Percentiles rank a stretch among this genome's conserved stretches.
Conservation (phyloP, 164 flowering plant genomes). For the Houttuynia cordata region DNA sequence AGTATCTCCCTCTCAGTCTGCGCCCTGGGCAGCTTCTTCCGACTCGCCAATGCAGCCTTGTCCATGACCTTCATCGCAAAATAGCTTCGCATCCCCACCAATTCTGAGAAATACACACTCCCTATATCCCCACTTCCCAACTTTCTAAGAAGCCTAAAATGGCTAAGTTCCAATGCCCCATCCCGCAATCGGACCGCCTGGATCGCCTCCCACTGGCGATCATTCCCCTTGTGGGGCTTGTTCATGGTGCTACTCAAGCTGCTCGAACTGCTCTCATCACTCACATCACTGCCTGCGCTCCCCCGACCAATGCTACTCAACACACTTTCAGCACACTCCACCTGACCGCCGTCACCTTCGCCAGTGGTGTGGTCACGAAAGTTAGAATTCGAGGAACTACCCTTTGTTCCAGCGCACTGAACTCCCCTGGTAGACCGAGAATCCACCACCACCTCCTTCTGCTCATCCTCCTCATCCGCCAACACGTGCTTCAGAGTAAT, state of each 20-base stretch:
- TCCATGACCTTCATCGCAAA: slow-evolving; percentile 94
- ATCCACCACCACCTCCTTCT: not conserved
- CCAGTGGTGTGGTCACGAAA: slow-evolving; percentile 41
- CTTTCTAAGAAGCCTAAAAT: slow-evolving; percentile 49
- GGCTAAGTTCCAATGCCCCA: slow-evolving; percentile 45
- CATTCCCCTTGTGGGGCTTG: slow-evolving; percentile 78
- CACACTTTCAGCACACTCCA: slow-evolving; percentile 44
- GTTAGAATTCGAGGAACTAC: slow-evolving; percentile 50
- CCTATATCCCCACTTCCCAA: slow-evolving; percentile 89
- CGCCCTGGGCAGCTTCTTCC: slow-evolving; percentile 79
- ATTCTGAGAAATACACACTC: slow-evolving; percentile 60
- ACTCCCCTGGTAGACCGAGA: slow-evolving; percentile 9
- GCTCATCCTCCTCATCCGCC: not conserved
- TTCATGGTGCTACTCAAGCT: slow-evolving; percentile 41
- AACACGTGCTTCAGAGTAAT: not conserved
- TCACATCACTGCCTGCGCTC: slow-evolving; percentile 69
- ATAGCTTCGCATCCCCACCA: slow-evolving; percentile 42
- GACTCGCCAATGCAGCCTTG: slow-evolving; percentile 42
- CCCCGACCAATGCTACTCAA: slow-evolving; percentile 50
- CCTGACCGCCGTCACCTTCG: slow-evolving; percentile 27
- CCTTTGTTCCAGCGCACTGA: slow-evolving; percentile 46
- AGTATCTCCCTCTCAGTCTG: slow-evolving; percentile 86
- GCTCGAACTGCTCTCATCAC: slow-evolving; percentile 77
- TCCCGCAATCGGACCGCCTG: slow-evolving; percentile 41
- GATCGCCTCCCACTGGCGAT: slow-evolving; percentile 72